Conservation (phyloP, 129 eudicot species). For the Lactuca sativa region DNA sequence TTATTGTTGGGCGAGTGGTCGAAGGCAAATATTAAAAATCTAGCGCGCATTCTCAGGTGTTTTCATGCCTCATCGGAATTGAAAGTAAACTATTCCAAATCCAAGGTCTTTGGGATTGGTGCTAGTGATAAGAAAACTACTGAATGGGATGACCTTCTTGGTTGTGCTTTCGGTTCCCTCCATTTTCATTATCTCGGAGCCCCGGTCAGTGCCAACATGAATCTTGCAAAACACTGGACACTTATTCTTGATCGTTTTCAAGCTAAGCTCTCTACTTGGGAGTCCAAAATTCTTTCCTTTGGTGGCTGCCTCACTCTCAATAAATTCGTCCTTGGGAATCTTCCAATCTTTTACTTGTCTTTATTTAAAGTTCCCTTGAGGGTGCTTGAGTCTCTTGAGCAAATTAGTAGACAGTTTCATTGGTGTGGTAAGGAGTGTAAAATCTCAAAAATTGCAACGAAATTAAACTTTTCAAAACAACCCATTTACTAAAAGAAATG, state of each 20-base stretch:
- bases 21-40: too few relatives aligned
- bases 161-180: background rate
- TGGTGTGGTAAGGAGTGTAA: too few relatives aligned
- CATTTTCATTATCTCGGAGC: background rate
- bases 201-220: background rate
- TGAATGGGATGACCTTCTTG: too few relatives aligned
- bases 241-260: background rate
- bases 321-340: background rate
- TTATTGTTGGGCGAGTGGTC: background rate
- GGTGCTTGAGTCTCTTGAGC: too few relatives aligned
- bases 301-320: background rate
- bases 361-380: too few relatives aligned
- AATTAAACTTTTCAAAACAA: too few relatives aligned
- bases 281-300: background rate
- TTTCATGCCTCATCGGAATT: background rate
- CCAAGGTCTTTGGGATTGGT: background rate
- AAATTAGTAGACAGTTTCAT: too few relatives aligned
- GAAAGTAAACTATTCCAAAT: background rate
- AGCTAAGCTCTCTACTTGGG: background rate
- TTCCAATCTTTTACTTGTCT: too few relatives aligned
- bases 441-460: too few relatives aligned
- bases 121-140: background rate
- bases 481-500: too few relatives aligned
- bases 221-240: background rate
- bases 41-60: background rate